phyloP scores from a whole-genome alignment of 1,284 basidiomycete genomes.

The Pseudozyma pruni region DNA sequence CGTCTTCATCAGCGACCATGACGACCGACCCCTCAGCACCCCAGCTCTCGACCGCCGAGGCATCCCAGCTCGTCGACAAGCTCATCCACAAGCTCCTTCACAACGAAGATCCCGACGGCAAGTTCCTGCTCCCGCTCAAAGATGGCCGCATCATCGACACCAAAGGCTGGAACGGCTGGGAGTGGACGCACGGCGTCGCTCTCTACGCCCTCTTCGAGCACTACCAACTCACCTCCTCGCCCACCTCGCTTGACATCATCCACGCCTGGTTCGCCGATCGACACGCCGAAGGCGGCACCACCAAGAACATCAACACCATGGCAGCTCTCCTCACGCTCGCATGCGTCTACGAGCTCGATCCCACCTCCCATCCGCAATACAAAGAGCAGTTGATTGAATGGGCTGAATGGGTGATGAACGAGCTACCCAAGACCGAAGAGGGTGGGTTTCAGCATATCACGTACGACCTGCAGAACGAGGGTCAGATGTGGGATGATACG shows the following conservation, averaged over 20 bases:
- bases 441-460: conserved; percentile 76
- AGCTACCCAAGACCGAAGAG: conserved; percentile 74
- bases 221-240: conserved; percentile 71
- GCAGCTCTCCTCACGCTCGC: conserved; percentile 75
- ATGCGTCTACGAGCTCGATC: conserved; percentile 71
- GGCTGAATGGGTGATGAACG: conserved; percentile 77
- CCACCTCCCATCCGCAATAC: conserved; percentile 65
- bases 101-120: conserved; percentile 74
- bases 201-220: conserved; percentile 67
- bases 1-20: not conserved
- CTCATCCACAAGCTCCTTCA: conserved; percentile 66
- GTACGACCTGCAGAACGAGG: conserved; percentile 72
- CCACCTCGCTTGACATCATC: conserved; percentile 71
- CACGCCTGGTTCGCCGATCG: conserved; percentile 74
- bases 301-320: conserved; percentile 79
- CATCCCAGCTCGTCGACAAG: conserved; percentile 23
- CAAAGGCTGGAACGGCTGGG: conserved; percentile 77
- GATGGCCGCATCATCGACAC: conserved; percentile 76
- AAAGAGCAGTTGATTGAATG: conserved; percentile 73
- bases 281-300: conserved; percentile 72
- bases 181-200: conserved; percentile 75
- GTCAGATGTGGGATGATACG: conserved; percentile 77
- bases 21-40: conserved; percentile 3
- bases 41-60: conserved; percentile 13
- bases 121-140: conserved; percentile 72